These are phyloP conservation scores for Amaranthus tricolor DNA, from an alignment of 179 eudicot species.

Conservation along the genomic window DNA sequence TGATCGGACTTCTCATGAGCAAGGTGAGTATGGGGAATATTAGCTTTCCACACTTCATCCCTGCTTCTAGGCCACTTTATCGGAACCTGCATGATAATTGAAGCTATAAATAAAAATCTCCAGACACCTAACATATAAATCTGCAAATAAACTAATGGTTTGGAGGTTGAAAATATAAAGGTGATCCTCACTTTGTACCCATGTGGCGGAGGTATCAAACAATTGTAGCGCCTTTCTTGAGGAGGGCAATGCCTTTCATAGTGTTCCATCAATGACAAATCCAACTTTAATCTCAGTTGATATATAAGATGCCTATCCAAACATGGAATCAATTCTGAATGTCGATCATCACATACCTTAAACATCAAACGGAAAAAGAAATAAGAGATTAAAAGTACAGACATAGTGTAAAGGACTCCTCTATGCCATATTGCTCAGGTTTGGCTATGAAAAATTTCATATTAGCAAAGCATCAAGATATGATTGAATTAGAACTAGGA, in stretches of 20 bases:
- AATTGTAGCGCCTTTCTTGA: conserved; percentile 88
- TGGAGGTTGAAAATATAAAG: neutral
- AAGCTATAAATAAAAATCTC: neutral
- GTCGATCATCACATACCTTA: conserved; percentile 94
- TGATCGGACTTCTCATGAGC: conserved; percentile 99
- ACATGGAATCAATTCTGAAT: conserved; percentile 94
- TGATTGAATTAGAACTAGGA: neutral
- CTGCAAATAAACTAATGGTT: neutral
- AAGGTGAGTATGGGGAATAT: conserved; percentile 98
- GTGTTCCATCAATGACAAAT: conserved; percentile 96
- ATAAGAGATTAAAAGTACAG: conserved; percentile 5
- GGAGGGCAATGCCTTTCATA: conserved; percentile 98
- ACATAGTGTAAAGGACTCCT: neutral
- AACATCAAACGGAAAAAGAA: conserved; percentile 22
- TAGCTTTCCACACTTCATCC: conserved; percentile 97
- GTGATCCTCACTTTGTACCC: conserved; percentile 73
- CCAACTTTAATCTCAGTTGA: conserved; percentile 93
- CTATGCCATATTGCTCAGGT: neutral
- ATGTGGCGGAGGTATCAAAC: conserved; percentile 95
- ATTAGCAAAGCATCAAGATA: neutral
- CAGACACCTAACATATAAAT: neutral
- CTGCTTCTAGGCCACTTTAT: conserved; percentile 98
- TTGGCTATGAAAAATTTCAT: neutral
- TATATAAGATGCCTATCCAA: conserved; percentile 92
- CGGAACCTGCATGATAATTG: conserved; percentile 52